These are phyloP conservation scores for Neonectria punicea DNA, from an alignment of 2,329 filamentous ascomycete species.

Conservation along the genomic window DNA sequence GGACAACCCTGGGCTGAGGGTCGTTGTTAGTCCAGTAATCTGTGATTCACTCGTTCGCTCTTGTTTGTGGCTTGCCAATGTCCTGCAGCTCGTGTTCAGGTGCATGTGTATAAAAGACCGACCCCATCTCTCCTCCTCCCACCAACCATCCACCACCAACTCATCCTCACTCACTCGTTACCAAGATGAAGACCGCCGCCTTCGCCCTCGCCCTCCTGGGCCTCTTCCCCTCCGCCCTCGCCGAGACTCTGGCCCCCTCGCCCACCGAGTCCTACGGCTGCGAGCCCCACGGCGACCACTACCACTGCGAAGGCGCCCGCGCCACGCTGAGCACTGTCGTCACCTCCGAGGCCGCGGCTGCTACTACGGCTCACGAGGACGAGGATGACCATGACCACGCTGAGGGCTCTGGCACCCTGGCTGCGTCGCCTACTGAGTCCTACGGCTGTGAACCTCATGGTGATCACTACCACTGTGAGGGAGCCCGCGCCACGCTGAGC, in stretches of 20 bases:
- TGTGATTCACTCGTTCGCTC: constrained; percentile 1
- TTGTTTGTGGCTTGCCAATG: neutral
- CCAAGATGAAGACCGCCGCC: constrained; percentile 40
- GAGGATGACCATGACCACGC: constrained; percentile 15
- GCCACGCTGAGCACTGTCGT: constrained; percentile 24
- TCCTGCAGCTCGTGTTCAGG: constrained; percentile 5
- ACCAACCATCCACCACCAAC: constrained; percentile 6
- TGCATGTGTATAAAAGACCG: constrained; percentile 12
- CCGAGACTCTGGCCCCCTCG: constrained; percentile 33
- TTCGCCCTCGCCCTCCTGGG: constrained; percentile 38
- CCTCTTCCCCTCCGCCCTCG: constrained; percentile 36
- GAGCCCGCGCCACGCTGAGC: constrained; percentile 30
- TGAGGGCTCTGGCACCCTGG: constrained; percentile 19
- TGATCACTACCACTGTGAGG: constrained; percentile 38
- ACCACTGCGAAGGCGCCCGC: constrained; percentile 37
- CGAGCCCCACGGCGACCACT: constrained; percentile 31
- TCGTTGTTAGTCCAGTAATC: neutral
- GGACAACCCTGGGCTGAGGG: neutral
- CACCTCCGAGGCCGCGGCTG: constrained; percentile 4
- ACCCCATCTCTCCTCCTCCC: neutral
- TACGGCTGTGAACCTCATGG: constrained; percentile 30
- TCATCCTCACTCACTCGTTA: constrained; percentile 13
- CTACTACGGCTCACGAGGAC: constrained; percentile 22
- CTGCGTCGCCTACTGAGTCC: constrained; percentile 38
- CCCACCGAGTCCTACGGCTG: constrained; percentile 36